These are phyloP conservation scores for Trichoderma simmonsii DNA, from an alignment of 2,329 filamentous ascomycete species.

Conservation along the genomic window DNA sequence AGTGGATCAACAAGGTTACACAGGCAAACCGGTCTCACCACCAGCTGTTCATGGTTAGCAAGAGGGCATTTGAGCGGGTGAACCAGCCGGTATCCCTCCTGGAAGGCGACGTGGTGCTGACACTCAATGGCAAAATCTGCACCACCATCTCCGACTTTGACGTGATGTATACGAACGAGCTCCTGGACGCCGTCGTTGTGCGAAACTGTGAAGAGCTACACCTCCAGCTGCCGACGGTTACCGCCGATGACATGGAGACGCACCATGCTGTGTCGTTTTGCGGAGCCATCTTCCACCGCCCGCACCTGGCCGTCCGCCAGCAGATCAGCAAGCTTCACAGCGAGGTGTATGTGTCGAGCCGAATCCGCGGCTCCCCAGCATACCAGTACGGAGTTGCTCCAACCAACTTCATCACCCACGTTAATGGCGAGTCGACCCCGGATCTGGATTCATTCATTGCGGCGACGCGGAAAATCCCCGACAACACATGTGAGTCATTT, in stretches of 20 bases:
- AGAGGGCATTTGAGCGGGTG: constrained; percentile 67
- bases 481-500: constrained; percentile 76
- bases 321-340: constrained; percentile 96
- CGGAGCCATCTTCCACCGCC: constrained; percentile 86
- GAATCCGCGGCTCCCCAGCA: constrained; percentile 76
- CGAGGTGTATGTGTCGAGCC: constrained; percentile 90
- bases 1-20: constrained; percentile 91
- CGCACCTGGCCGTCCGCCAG: constrained; percentile 93
- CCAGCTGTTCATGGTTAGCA: constrained; percentile 97
- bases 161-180: constrained; percentile 88
- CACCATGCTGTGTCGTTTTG: constrained; percentile 91
- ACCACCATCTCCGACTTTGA: constrained; percentile 91
- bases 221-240: constrained; percentile 77
- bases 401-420: constrained; percentile 95
- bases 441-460: constrained; percentile 77
- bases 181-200: constrained; percentile 80
- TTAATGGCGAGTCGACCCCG: constrained; percentile 83
- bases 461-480: constrained; percentile 81
- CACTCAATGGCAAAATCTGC: constrained; percentile 86
- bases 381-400: constrained; percentile 91
- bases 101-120: constrained; percentile 90
- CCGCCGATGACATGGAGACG: constrained; percentile 88
- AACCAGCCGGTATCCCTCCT: constrained; percentile 57
- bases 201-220: constrained; percentile 77
- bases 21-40: constrained; percentile 86